Base-by-base conservation (phyloP, 208 protist species). In the Wallacemonas sp. region DNA sequence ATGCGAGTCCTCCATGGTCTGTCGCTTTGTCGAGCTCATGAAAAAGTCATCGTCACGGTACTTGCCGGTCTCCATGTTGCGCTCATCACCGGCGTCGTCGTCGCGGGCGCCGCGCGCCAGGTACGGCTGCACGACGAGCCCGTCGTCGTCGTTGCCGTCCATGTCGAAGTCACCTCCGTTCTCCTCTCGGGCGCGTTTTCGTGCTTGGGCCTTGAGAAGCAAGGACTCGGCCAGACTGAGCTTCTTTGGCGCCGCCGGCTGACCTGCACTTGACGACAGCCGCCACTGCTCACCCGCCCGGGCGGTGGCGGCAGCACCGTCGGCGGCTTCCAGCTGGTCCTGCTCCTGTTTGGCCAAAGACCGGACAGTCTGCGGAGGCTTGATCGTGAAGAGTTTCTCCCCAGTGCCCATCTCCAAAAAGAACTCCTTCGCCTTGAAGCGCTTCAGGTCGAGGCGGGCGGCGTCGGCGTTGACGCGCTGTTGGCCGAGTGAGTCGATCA, bases 21-120 rank as follows among this genome's bases (percentile, higher is more conserved):
- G 76, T 8, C 73, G 80, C 34, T 82, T 81, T n/a, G 65, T 73
- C 6, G 45, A 55, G 41, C 81, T 69, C 79, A 94, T 87, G 78
- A 91, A 93, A 70, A 92, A 93, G 54, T 81, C 85, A 26, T 76
- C 73, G 57, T 95, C 88, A 26, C 81, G 79, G 66, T 92, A 96
- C 17, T 78, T 78, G 37, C 76, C 72, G 10, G 52, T 69, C 33
- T 83, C 79, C 26, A 73, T 69, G 36, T 52, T 55, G 1, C 64
- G 33, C 33, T 71, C 59, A 0, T 83, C 65, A 0, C 17, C 33
- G 32, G 41, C 66, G 19, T 15, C n/a, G 50, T 57, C 50, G 34
- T 39, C 50, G 30, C 42, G 30, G 33, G 36, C 12, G 36, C 37
- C 65, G 37, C 38, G 30, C 13, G 44, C 44, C 8, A 41, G 32